Conservation (phyloP, 2,329 filamentous ascomycete species). For the Fusarium anguioides region DNA sequence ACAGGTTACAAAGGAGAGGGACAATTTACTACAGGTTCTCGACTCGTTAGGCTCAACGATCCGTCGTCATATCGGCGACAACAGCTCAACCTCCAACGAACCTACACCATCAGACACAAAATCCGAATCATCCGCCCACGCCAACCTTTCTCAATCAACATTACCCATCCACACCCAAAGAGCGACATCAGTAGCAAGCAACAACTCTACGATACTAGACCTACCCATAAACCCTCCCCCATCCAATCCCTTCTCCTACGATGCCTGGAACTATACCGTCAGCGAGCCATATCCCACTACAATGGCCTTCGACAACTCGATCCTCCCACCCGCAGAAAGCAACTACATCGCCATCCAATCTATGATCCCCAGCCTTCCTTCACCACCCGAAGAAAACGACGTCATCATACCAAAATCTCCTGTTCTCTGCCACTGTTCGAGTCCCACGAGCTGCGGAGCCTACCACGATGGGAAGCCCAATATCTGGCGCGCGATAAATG, state of each 20-base stretch:
- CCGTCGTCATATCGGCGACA: constrained; percentile 28
- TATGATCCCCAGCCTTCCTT: constrained; percentile 1
- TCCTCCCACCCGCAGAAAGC: background rate
- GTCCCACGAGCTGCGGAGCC: background rate
- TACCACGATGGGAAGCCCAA: constrained; percentile 22
- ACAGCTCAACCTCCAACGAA: background rate
- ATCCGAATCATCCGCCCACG: background rate
- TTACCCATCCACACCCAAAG: background rate
- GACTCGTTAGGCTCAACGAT: constrained; percentile 30
- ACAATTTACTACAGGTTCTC: constrained; percentile 30
- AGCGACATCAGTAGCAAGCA: constrained; percentile 12
- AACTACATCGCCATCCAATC: background rate
- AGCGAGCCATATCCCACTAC: constrained; percentile 6
- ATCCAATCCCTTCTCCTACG: constrained; percentile 8
- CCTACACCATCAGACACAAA: background rate
- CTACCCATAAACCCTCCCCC: constrained; percentile 12
- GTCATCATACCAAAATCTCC: constrained; percentile 18
- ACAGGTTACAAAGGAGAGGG: constrained; percentile 42
- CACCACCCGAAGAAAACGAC: constrained; percentile 2
- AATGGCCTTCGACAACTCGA: constrained; percentile 17
- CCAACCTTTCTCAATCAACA: background rate
- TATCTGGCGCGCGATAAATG: constrained; percentile 45
- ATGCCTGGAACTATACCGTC: constrained; percentile 12
- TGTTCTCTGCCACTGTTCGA: constrained; percentile 21
- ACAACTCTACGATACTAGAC: constrained; percentile 9